Conservation (phyloP, 805 yeast genomes). For the Cyberlindnera euphorbiae region DNA sequence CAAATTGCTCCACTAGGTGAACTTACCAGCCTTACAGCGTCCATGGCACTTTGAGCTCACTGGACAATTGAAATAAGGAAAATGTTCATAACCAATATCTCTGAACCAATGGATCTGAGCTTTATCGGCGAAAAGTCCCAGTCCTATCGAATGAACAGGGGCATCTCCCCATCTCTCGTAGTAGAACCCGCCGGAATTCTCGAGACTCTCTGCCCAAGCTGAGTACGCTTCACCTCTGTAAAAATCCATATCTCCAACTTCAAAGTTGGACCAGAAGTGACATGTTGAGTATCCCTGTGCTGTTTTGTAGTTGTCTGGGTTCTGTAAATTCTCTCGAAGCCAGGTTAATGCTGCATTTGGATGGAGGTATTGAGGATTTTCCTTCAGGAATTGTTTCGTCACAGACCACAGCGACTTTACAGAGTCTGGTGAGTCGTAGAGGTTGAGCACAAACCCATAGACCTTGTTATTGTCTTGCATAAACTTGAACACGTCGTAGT, state of each 20-base stretch:
- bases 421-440: conserved; percentile 68
- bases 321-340: conserved; percentile 53
- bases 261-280: conserved; percentile 91
- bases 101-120: conserved; percentile 77
- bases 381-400: conserved; percentile 53
- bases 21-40: conserved; percentile 50
- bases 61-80: conserved; percentile 77
- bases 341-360: conserved; percentile 59
- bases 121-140: conserved; percentile 67
- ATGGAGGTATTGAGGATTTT: conserved; percentile 54
- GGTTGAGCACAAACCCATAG: conserved; percentile 67
- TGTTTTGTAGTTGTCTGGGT: conserved; percentile 39
- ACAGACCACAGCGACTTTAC: conserved; percentile 64
- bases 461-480: conserved; percentile 61
- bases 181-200: conserved; percentile 72
- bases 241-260: conserved; percentile 80
- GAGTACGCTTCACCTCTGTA: conserved; percentile 64
- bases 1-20: conserved; percentile 46
- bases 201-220: conserved; percentile 59
- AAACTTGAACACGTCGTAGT: conserved; percentile 75
- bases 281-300: conserved; percentile 54
- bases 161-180: conserved; percentile 96
- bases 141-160: conserved; percentile 78
- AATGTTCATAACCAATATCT: conserved; percentile 74
- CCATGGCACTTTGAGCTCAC: conserved; percentile 42